Evolutionary conservation across 2,329 filamentous ascomycete genomes (phyloP).

Genomic region (Colletotrichum camelliae): DNA sequence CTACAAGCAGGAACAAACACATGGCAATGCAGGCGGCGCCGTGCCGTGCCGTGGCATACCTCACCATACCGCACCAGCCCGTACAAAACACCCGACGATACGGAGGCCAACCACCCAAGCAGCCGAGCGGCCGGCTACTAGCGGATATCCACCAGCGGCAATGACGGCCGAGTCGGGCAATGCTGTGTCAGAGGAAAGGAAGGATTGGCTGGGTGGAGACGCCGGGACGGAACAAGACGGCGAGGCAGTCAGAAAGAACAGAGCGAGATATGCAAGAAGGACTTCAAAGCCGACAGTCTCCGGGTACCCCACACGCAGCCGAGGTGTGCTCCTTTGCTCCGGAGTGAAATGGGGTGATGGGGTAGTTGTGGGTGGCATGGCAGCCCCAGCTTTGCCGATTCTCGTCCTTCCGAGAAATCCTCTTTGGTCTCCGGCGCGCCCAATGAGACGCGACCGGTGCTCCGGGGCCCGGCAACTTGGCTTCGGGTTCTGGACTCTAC

Average conservation of each 20-base stretch:
- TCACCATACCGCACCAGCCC: not conserved
- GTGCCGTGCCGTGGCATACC: not conserved
- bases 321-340: not conserved
- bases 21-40: not conserved
- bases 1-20: not conserved
- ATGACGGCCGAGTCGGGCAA: not conserved
- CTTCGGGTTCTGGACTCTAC: not conserved
- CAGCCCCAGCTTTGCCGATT: conserved; percentile 14
- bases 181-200: not conserved
- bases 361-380: not conserved
- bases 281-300: not conserved
- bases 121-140: not conserved
- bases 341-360: not conserved
- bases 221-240: not conserved
- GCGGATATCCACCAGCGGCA: not conserved
- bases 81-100: not conserved
- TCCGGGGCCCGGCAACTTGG: conserved; percentile 13
- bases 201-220: not conserved
- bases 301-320: not conserved
- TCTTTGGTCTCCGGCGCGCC: conserved; percentile 2
- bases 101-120: not conserved
- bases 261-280: not conserved
- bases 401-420: conserved; percentile 23
- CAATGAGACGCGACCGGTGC: conserved; percentile 13
- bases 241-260: not conserved